A percentile compares a stretch with the other conserved stretches of the same genome.
Evolutionary conservation across 371 early-diverging fungal species (phyloP).

Genomic region (Aphelidium insulamus): DNA sequence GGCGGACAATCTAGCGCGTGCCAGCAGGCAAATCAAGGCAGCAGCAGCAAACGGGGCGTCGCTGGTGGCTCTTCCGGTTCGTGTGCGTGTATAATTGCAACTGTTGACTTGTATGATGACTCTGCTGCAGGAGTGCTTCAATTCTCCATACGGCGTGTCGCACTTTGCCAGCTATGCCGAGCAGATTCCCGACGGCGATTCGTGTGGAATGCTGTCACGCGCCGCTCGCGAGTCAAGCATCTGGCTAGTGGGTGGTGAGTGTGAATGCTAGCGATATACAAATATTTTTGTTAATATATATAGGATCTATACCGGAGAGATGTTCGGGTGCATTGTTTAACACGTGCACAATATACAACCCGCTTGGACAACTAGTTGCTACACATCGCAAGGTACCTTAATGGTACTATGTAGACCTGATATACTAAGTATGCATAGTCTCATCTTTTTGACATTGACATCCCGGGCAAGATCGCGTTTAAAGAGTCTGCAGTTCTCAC

Average conservation of each 20-base stretch:
- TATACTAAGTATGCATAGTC: too few species aligned
- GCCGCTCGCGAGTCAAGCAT: too few species aligned
- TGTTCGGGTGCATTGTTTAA: slow-evolving; percentile 43
- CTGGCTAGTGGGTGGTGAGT: too few species aligned
- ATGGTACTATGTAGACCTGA: too few species aligned
- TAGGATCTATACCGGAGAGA: background rate
- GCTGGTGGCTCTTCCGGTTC: slow-evolving; percentile 70
- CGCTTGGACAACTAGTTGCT: slow-evolving; percentile 28
- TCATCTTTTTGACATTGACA: slow-evolving; percentile 90
- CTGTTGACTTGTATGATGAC: background rate
- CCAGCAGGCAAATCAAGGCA: slow-evolving; percentile 47
- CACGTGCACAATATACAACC: slow-evolving; percentile 70
- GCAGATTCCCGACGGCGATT: slow-evolving; percentile 25
- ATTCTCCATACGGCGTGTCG: slow-evolving; percentile 78
- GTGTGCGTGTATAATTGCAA: background rate
- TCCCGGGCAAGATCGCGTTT: slow-evolving; percentile 75
- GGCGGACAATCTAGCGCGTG: slow-evolving; percentile 45
- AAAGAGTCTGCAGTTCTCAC: slow-evolving; percentile 66
- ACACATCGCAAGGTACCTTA: slow-evolving; percentile 51
- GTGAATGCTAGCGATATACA: too few species aligned
- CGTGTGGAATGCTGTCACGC: slow-evolving; percentile 35
- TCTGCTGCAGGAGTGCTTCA: slow-evolving; percentile 61
- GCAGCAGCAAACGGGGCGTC: slow-evolving; percentile 59
- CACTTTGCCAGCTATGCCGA: slow-evolving; percentile 65
- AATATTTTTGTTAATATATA: background rate